Percentiles rank a stretch among this genome's conserved stretches.
phyloP scores from a whole-genome alignment of 2,329 filamentous ascomycete genomes.

The Didymella segeticola region DNA sequence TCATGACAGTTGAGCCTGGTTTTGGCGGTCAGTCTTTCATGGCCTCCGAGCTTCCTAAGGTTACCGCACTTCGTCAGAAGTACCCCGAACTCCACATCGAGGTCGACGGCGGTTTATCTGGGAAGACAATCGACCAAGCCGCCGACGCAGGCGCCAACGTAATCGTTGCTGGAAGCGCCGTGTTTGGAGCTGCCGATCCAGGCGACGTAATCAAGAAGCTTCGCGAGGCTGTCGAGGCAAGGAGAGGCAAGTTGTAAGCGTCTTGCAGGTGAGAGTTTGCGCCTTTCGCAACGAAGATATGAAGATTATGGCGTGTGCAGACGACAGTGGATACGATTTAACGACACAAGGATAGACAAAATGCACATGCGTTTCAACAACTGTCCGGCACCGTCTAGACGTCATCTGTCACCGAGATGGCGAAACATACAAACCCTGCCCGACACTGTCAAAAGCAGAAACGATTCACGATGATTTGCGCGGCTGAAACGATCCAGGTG shows the following conservation, averaged over 20 bases:
- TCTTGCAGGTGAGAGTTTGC: conserved; percentile 5
- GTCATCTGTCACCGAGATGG: neutral
- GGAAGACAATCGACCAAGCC: conserved; percentile 89
- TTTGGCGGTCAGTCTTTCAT: conserved; percentile 99
- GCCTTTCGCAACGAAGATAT: neutral
- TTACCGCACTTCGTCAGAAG: conserved; percentile 77
- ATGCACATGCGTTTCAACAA: conserved; percentile 5
- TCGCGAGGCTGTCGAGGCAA: conserved; percentile 77
- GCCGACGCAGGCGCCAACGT: conserved; percentile 97
- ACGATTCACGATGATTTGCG: neutral
- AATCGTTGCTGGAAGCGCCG: conserved; percentile 94
- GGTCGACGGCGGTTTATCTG: conserved; percentile 90
- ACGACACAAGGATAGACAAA: conserved; percentile 13
- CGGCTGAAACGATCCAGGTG: neutral
- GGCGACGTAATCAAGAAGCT: conserved; percentile 84
- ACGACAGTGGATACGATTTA: neutral
- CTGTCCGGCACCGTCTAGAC: neutral
- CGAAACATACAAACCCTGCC: neutral
- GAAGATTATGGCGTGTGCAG: neutral
- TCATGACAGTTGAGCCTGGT: conserved; percentile 98
- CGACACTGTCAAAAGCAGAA: neutral
- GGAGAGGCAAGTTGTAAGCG: conserved; percentile 47
- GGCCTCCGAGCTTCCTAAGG: conserved; percentile 93
- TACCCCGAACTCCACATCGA: conserved; percentile 97
- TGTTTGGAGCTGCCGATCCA: conserved; percentile 91